Percentiles rank a stretch among this genome's conserved stretches.
Conservation (phyloP, 148 eudicot species). For the Silene uniflora region DNA sequence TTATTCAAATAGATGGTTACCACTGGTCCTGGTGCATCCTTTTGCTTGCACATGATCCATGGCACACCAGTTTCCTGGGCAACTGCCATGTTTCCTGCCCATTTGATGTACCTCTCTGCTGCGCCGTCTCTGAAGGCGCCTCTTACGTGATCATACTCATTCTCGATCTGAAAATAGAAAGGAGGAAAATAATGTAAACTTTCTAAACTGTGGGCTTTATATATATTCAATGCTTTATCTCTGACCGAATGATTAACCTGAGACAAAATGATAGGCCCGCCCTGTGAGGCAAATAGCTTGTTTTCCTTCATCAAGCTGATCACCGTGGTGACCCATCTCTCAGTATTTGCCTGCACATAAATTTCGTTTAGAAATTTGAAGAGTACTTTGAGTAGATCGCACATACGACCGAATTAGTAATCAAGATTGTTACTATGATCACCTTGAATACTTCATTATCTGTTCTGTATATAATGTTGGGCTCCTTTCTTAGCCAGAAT, state of each 20-base stretch:
- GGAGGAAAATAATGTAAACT: not conserved
- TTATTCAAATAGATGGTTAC: slow-evolving; percentile 29
- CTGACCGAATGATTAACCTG: slow-evolving; percentile 27
- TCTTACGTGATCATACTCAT: slow-evolving; percentile 70
- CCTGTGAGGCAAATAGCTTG: slow-evolving; percentile 70
- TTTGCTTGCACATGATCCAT: slow-evolving; percentile 94
- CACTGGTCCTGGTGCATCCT: slow-evolving; percentile 62
- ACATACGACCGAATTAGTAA: not conserved
- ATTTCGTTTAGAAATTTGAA: not conserved
- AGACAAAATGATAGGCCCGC: slow-evolving; percentile 83
- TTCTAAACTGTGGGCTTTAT: not conserved
- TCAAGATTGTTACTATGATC: slow-evolving; percentile 2
- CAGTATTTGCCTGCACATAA: slow-evolving; percentile 49
- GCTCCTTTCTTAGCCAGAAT: slow-evolving; percentile 65
- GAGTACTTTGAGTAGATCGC: not conserved
- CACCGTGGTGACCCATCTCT: slow-evolving; percentile 41
- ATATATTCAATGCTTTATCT: not conserved
- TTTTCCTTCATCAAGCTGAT: slow-evolving; percentile 53
- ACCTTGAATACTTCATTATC: slow-evolving; percentile 73
- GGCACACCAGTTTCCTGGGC: slow-evolving; percentile 55
- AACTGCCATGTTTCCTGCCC: slow-evolving; percentile 79
- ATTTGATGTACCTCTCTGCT: slow-evolving; percentile 45
- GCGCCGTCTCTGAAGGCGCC: slow-evolving; percentile 49
- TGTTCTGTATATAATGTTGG: slow-evolving; percentile 54
- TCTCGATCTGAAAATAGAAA: slow-evolving; percentile 47